A percentile compares a stretch with the other conserved stretches of the same genome.
phyloP scores from a whole-genome alignment of 1,139 yeast genomes.

The Geotrichum reessii region DNA sequence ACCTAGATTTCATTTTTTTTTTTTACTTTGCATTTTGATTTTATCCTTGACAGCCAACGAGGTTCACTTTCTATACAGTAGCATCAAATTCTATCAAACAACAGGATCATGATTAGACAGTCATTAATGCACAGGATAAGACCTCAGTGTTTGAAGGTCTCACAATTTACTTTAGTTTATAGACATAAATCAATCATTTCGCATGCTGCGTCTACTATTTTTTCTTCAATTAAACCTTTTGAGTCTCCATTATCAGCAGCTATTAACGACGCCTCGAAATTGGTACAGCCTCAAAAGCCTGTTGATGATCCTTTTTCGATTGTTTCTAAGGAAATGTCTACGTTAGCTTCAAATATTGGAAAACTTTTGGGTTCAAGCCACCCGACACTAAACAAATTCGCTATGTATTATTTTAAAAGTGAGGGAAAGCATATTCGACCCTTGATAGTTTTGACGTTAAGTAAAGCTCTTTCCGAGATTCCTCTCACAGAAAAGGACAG shows the following conservation, averaged over 20 bases:
- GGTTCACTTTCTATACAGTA: neutral
- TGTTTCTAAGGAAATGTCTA: constrained; percentile 91
- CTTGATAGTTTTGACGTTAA: constrained; percentile 70
- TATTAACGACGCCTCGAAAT: constrained; percentile 14
- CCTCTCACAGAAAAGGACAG: constrained; percentile 64
- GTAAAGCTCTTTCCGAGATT: constrained; percentile 73
- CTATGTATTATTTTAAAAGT: constrained; percentile 88
- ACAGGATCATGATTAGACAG: neutral
- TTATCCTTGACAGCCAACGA: neutral
- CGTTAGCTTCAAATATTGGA: constrained; percentile 81
- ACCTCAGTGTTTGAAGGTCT: neutral
- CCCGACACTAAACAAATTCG: constrained; percentile 83
- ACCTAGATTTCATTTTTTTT: neutral
- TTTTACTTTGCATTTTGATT: neutral
- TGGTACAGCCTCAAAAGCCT: constrained; percentile 14
- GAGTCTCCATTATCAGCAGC: constrained; percentile 12
- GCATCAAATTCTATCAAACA: neutral
- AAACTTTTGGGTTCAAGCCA: constrained; percentile 85
- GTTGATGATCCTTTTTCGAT: constrained; percentile 72
- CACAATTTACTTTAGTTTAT: neutral
- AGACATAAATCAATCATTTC: constrained; percentile 5
- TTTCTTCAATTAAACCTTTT: neutral
- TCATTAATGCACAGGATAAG: neutral
- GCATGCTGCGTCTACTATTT: neutral
- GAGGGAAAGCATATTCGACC: constrained; percentile 97